Percentiles rank a stretch among this genome's conserved stretches.
These are phyloP conservation scores for Sordariomycetes sp. DNA, from an alignment of 2,329 filamentous ascomycete species.

Conservation along the genomic window DNA sequence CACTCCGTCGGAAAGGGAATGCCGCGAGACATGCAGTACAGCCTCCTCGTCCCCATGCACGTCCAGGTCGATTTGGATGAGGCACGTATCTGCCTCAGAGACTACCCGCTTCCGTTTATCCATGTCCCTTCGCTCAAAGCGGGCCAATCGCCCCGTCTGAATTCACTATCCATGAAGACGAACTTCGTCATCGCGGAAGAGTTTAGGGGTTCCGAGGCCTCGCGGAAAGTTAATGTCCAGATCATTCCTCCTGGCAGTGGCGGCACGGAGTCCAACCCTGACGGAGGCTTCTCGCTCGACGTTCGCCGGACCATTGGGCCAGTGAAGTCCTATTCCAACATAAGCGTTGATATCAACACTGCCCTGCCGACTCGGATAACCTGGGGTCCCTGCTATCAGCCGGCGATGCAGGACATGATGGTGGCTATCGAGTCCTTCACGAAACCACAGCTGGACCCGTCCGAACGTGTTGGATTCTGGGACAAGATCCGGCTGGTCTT, in stretches of 20 bases:
- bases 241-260: constrained; percentile 63
- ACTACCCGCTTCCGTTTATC: constrained; percentile 86
- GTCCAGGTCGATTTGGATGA: constrained; percentile 86
- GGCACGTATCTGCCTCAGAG: constrained; percentile 72
- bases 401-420: constrained; percentile 99
- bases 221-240: constrained; percentile 68
- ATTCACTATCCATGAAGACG: constrained; percentile 74
- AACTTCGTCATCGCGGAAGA: constrained; percentile 97
- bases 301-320: constrained; percentile 86
- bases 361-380: constrained; percentile 85
- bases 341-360: constrained; percentile 86
- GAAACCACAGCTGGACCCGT: constrained; percentile 87
- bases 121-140: constrained; percentile 78
- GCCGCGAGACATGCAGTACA: constrained; percentile 83
- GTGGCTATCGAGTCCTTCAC: constrained; percentile 97
- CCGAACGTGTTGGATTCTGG: constrained; percentile 94
- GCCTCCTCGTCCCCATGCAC: constrained; percentile 80
- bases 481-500: constrained; percentile 94
- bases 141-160: constrained; percentile 67
- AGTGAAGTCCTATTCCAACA: constrained; percentile 93
- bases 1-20: constrained; percentile 93
- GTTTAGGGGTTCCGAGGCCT: constrained; percentile 70
- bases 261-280: constrained; percentile 42
- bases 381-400: constrained; percentile 96
- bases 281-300: constrained; percentile 68